Conservation (phyloP, 1,284 basidiomycete genomes). For the Veloboletus limbatus region DNA sequence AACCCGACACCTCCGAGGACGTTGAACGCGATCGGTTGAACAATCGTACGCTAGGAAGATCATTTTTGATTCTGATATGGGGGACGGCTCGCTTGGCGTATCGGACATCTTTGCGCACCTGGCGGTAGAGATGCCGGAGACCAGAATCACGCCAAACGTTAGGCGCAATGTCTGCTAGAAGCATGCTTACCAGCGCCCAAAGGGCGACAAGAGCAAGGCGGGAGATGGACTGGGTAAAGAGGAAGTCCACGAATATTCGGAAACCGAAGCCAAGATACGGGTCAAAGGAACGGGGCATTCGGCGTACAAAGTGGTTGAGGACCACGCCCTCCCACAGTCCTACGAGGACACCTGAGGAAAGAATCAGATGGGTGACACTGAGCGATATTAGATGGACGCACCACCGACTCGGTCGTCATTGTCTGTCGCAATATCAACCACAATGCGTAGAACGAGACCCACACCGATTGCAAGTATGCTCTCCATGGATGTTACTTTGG, state of each 20-base stretch:
- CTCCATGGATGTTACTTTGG: conserved; percentile 46
- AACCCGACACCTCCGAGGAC: conserved; percentile 20
- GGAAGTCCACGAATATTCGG: conserved; percentile 64
- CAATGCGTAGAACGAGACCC: conserved; percentile 49
- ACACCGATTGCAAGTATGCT: conserved; percentile 50
- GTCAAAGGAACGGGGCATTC: conserved; percentile 51
- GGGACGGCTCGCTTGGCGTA: conserved; percentile 32
- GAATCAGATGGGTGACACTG: not conserved
- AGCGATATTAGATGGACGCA: conserved; percentile 13
- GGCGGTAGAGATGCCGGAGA: conserved; percentile 51
- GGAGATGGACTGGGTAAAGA: conserved; percentile 57
- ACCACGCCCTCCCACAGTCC: conserved; percentile 76
- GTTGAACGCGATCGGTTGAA: conserved; percentile 21
- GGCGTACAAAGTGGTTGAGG: conserved; percentile 64
- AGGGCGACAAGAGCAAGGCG: conserved; percentile 57
- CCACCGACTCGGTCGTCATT: conserved; percentile 43
- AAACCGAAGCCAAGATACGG: conserved; percentile 63
- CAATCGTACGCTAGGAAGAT: conserved; percentile 29
- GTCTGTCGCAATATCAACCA: conserved; percentile 47
- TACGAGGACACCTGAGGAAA: conserved; percentile 48
- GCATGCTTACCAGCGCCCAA: conserved; percentile 66
- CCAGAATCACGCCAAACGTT: conserved; percentile 59
- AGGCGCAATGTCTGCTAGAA: conserved; percentile 64
- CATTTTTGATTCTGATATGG: conserved; percentile 32
- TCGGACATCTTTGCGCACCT: conserved; percentile 46